Percentiles rank a stretch among this genome's conserved stretches.
These are phyloP conservation scores for Phytopythium oedochilum DNA, from an alignment of 352 stramenopile genomes.

Conservation along the genomic window DNA sequence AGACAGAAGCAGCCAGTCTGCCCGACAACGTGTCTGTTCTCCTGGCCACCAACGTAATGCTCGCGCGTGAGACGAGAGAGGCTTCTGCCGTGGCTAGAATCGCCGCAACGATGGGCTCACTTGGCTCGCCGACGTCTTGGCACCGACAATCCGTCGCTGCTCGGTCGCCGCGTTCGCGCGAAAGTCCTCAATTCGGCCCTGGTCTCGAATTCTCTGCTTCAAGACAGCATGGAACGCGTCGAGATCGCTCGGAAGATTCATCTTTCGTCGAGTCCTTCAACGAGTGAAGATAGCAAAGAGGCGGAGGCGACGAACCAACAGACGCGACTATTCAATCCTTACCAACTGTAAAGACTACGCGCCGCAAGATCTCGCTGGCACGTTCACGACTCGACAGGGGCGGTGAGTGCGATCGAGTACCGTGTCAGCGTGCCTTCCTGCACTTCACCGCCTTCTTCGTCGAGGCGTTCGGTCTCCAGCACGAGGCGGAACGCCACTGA, in stretches of 20 bases:
- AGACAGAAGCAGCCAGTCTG: slow-evolving; percentile 75
- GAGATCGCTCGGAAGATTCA: slow-evolving; percentile 39
- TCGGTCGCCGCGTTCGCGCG: slow-evolving; percentile 4
- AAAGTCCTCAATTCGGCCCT: slow-evolving; percentile 43
- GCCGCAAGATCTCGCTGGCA: no score
- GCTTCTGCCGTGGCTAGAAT: no score
- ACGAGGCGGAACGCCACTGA: slow-evolving; percentile 37
- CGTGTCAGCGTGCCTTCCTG: slow-evolving; percentile 52
- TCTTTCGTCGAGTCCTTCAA: background rate
- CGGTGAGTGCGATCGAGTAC: slow-evolving; percentile 45
- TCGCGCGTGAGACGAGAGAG: background rate
- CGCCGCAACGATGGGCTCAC: background rate
- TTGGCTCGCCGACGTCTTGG: slow-evolving; percentile 1
- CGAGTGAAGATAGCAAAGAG: no score
- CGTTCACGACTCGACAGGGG: slow-evolving; percentile 18
- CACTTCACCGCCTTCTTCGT: slow-evolving; percentile 52
- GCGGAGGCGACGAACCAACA: no score
- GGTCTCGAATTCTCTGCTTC: slow-evolving; percentile 48
- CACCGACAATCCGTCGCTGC: slow-evolving; percentile 1
- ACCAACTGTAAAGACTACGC: background rate
- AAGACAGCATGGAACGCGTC: slow-evolving; percentile 44
- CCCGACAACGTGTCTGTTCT: slow-evolving; percentile 44
- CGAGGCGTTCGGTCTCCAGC: slow-evolving; percentile 61
- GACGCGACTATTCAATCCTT: slow-evolving; percentile 9
- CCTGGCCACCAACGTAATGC: slow-evolving; percentile 11